Evolutionary conservation across 331 rosid genomes (phyloP).

Genomic region (Prunus yedoensis): DNA sequence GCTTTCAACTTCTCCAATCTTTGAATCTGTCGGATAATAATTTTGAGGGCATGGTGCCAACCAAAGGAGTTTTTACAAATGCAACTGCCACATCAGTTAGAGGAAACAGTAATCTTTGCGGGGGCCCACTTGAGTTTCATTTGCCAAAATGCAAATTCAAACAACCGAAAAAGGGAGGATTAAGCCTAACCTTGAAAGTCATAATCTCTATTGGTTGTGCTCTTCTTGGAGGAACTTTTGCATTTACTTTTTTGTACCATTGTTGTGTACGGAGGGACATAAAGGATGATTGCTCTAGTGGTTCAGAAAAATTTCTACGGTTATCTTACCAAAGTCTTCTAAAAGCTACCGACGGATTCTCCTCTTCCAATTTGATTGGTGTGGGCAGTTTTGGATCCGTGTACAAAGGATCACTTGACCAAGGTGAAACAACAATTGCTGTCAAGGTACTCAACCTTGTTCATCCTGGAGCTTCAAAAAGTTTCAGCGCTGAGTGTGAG

Average conservation of each 20-base stretch:
- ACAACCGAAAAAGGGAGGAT: background rate
- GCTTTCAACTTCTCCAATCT: background rate
- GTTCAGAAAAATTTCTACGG: background rate
- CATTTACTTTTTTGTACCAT: background rate
- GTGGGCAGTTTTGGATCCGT: constrained; percentile 24
- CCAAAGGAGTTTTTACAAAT: constrained; percentile 19
- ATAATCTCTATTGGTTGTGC: background rate
- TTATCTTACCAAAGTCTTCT: constrained; percentile 8
- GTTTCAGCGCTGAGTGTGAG: constrained; percentile 4
- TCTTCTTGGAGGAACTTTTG: background rate
- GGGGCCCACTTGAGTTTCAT: constrained; percentile 9
- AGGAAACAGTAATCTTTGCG: constrained; percentile 23
- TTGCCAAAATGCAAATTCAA: background rate
- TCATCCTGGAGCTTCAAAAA: background rate
- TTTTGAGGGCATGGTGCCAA: constrained; percentile 18
- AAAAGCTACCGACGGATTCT: constrained; percentile 23
- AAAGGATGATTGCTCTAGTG: background rate
- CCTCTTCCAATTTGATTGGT: constrained; percentile 17
- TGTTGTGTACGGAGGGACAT: background rate
- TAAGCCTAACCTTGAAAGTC: background rate
- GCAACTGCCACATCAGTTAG: constrained; percentile 13
- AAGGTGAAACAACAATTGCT: background rate
- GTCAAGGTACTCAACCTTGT: constrained; percentile 23
- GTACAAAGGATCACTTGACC: background rate
- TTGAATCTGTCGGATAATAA: background rate